A percentile compares a stretch with the other conserved stretches of the same genome.
Evolutionary conservation across 805 yeast species (phyloP).

Genomic region (Grigorovia yakushimaensis): DNA sequence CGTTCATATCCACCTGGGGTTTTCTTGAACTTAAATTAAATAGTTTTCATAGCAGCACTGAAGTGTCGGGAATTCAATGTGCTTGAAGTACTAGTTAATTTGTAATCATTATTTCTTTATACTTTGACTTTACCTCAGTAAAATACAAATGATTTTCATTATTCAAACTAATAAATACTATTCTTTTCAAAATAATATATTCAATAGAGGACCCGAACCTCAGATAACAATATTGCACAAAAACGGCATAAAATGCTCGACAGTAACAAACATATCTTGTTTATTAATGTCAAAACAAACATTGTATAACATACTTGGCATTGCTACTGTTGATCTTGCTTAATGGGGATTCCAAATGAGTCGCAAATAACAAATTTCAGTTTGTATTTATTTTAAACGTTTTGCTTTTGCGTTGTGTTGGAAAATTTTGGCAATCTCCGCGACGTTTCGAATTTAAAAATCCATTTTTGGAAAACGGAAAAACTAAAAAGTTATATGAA

Average conservation of each 20-base stretch:
- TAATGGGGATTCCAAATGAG: not conserved
- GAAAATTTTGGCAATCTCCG: not conserved
- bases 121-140: no score
- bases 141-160: not conserved
- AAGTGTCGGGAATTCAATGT: slow-evolving; percentile 86
- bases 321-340: slow-evolving; percentile 28
- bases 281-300: no score
- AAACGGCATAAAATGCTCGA: no score
- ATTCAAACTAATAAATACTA: not conserved
- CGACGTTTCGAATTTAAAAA: not conserved
- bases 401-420: not conserved
- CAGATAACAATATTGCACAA: slow-evolving; percentile 17
- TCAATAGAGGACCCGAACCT: slow-evolving; percentile 67
- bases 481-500: no score
- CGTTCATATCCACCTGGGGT: not conserved
- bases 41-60: slow-evolving; percentile 30
- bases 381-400: not conserved
- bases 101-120: not conserved
- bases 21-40: not conserved
- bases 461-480: not conserved
- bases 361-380: not conserved
- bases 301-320: slow-evolving; percentile 51
- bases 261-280: no score
- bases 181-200: not conserved
- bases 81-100: slow-evolving; percentile 18